Conservation (phyloP, 805 yeast genomes). For the Candida vaughaniae region DNA sequence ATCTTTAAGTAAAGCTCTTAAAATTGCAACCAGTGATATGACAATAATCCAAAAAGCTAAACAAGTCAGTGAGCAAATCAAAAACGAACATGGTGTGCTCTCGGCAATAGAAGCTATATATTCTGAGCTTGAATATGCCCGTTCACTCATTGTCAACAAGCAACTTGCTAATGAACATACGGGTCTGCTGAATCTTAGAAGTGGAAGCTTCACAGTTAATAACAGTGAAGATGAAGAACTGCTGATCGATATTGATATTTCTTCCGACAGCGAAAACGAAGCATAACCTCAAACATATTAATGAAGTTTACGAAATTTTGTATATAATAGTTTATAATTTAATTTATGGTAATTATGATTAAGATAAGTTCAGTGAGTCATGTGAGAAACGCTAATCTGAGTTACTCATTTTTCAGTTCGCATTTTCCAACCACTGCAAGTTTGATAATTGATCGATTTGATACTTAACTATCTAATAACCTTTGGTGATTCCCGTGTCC, state of each 20-base stretch:
- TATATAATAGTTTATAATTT: neutral
- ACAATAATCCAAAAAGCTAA: slow-evolving; percentile 69
- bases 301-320: slow-evolving; percentile 1
- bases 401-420: slow-evolving; percentile 4
- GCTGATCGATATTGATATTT: slow-evolving; percentile 7
- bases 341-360: too few relatives aligned
- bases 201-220: slow-evolving; percentile 3
- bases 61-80: slow-evolving; percentile 59
- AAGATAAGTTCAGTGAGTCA: slow-evolving; percentile 5
- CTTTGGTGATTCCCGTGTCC: neutral
- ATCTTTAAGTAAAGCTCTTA: slow-evolving; percentile 65
- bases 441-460: too few relatives aligned
- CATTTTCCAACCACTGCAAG: too few relatives aligned
- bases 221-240: slow-evolving; percentile 6
- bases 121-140: slow-evolving; percentile 74
- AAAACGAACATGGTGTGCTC: slow-evolving; percentile 76
- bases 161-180: slow-evolving; percentile 31
- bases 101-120: slow-evolving; percentile 79
- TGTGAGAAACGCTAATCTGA: slow-evolving; percentile 4
- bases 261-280: slow-evolving; percentile 3
- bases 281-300: too few relatives aligned
- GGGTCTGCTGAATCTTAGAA: slow-evolving; percentile 4
- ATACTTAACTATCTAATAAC: too few relatives aligned
- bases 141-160: slow-evolving; percentile 51
- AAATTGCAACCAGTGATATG: slow-evolving; percentile 62